A percentile compares a stretch with the other conserved stretches of the same genome.
Evolutionary conservation across 441 rosid genomes (phyloP).

Genomic region (Capsella rubella): DNA sequence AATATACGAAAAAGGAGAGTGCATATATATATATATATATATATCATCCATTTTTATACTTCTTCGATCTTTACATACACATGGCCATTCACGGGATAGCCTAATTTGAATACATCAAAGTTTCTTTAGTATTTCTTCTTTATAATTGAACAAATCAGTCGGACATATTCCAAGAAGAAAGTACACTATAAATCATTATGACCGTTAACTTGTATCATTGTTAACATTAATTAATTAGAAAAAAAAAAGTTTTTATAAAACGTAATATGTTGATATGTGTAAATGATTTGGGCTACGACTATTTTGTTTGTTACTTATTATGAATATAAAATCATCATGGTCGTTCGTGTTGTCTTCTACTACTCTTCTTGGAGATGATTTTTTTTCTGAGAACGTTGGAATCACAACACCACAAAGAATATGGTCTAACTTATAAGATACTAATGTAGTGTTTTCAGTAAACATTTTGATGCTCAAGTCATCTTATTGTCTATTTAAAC

Average conservation of each 20-base stretch:
- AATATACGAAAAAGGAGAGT: background rate
- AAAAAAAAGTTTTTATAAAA: background rate
- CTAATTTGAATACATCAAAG: background rate
- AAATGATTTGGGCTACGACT: background rate
- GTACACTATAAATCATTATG: background rate
- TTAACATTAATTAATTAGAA: no score
- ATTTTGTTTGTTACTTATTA: background rate
- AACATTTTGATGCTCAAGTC: background rate
- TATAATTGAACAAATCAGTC: background rate
- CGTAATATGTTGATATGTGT: background rate
- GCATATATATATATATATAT: background rate
- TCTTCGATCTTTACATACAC: background rate
- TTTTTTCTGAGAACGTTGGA: background rate
- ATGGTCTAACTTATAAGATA: background rate
- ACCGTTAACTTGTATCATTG: background rate
- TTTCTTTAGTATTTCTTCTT: no score
- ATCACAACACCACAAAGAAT: background rate
- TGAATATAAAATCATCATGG: no score
- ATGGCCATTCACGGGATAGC: conserved; percentile 8
- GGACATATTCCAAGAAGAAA: background rate
- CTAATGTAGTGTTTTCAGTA: background rate
- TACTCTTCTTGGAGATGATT: background rate
- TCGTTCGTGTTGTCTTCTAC: no score
- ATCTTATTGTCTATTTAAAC: background rate
- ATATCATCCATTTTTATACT: background rate